Evolutionary conservation across 768 basidiomycete species (phyloP).

Genomic region (Phaffia tasmanica): DNA sequence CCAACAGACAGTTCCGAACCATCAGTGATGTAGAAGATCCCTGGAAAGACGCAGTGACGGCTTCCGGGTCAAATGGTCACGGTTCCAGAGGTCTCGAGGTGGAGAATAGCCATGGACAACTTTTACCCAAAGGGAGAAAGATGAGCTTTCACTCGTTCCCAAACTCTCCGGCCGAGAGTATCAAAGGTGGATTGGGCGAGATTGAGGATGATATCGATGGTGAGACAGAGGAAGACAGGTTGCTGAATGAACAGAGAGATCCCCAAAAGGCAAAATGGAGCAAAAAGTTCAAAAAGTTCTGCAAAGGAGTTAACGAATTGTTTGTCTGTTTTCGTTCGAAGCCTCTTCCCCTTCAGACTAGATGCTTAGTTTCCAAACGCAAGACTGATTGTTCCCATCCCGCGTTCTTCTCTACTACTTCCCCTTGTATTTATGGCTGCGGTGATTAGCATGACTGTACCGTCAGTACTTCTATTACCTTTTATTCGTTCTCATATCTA

Average conservation of each 20-base stretch:
- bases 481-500: neutral
- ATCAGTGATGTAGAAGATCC: slow-evolving; percentile 18
- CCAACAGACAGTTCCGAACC: neutral
- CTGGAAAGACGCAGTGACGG: slow-evolving; percentile 17
- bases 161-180: slow-evolving; percentile 29
- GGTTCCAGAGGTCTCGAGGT: neutral
- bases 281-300: slow-evolving; percentile 7
- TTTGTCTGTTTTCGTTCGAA: too few species aligned
- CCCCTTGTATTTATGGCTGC: too few species aligned
- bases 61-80: neutral
- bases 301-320: slow-evolving; percentile 15
- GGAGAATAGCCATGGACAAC: neutral
- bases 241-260: neutral
- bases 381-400: too few species aligned
- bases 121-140: neutral
- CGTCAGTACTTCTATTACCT: neutral
- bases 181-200: slow-evolving; percentile 14
- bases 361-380: too few species aligned
- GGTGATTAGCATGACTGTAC: slow-evolving; percentile 23
- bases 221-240: slow-evolving; percentile 24
- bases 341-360: too few species aligned
- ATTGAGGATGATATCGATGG: slow-evolving; percentile 12
- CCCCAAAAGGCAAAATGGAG: slow-evolving; percentile 16
- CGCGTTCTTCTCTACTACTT: too few species aligned
- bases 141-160: slow-evolving; percentile 30